Evolutionary conservation across 2,329 filamentous ascomycete genomes (phyloP).

Genomic region (Exophiala lecanii-corni): DNA sequence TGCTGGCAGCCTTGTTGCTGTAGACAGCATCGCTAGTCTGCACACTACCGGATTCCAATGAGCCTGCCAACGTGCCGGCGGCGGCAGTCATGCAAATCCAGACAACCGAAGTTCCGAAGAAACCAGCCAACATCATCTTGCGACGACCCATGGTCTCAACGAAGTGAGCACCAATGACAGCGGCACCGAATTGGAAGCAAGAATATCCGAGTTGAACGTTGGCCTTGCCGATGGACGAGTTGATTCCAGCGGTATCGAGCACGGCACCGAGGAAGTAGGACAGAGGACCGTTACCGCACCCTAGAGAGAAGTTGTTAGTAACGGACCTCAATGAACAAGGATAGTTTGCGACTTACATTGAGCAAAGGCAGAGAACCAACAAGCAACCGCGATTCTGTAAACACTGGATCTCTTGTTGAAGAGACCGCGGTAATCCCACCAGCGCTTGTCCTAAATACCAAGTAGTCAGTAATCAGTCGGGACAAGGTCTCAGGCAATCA

Average conservation of each 20-base stretch:
- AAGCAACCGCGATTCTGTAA: slow-evolving; percentile 49
- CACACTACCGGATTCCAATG: slow-evolving; percentile 16
- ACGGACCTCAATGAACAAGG: not conserved
- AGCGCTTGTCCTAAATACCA: slow-evolving; percentile 29
- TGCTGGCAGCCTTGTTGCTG: slow-evolving; percentile 38
- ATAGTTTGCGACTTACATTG: slow-evolving; percentile 35
- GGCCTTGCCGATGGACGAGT: slow-evolving; percentile 44
- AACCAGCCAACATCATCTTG: slow-evolving; percentile 50
- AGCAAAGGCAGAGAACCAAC: slow-evolving; percentile 50
- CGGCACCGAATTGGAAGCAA: slow-evolving; percentile 52
- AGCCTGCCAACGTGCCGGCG: slow-evolving; percentile 34
- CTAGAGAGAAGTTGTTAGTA: slow-evolving; percentile 12
- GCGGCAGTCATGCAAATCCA: slow-evolving; percentile 51
- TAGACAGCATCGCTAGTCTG: slow-evolving; percentile 18
- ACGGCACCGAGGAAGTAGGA: slow-evolving; percentile 56
- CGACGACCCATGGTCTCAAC: slow-evolving; percentile 57
- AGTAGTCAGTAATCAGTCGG: not conserved
- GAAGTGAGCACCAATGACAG: slow-evolving; percentile 52
- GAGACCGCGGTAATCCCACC: slow-evolving; percentile 52
- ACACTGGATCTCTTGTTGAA: slow-evolving; percentile 44
- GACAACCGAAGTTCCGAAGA: slow-evolving; percentile 45
- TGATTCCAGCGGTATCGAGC: slow-evolving; percentile 49
- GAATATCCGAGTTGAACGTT: slow-evolving; percentile 54
- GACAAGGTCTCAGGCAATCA: not conserved
- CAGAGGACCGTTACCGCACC: slow-evolving; percentile 31